phyloP scores from a whole-genome alignment of 768 basidiomycete species.

The Leccinum arenicola region DNA sequence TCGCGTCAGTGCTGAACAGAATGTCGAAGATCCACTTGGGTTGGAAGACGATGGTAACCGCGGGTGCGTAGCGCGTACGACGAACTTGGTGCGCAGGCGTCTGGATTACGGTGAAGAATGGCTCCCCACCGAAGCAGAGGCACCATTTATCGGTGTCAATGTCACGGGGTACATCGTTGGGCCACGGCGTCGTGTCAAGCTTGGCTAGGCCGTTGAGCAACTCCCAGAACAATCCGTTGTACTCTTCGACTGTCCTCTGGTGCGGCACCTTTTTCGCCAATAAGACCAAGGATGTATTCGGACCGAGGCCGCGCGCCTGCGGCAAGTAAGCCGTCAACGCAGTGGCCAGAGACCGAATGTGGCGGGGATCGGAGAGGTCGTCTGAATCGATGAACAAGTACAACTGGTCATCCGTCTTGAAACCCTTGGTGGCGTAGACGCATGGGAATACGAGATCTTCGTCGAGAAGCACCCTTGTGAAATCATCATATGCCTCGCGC shows the following conservation, averaged over 20 bases:
- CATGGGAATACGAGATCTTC: slow-evolving; percentile 22
- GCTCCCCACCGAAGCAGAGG: slow-evolving; percentile 21
- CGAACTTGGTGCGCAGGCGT: slow-evolving; percentile 24
- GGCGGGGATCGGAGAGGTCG: slow-evolving; percentile 20
- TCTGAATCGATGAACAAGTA: slow-evolving; percentile 25
- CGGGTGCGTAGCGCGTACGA: slow-evolving; percentile 17
- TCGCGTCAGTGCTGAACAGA: slow-evolving; percentile 19
- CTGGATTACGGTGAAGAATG: slow-evolving; percentile 21
- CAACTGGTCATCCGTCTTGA: slow-evolving; percentile 20
- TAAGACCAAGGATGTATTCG: slow-evolving; percentile 21
- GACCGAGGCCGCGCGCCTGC: slow-evolving; percentile 16
- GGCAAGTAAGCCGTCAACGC: slow-evolving; percentile 15
- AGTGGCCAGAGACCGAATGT: slow-evolving; percentile 18
- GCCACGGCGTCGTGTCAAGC: slow-evolving; percentile 18
- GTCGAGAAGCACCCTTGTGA: slow-evolving; percentile 20
- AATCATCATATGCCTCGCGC: slow-evolving; percentile 17
- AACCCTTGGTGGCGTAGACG: slow-evolving; percentile 23
- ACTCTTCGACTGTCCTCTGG: slow-evolving; percentile 16
- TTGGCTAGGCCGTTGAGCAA: slow-evolving; percentile 20
- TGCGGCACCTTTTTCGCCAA: slow-evolving; percentile 14
- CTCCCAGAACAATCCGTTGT: slow-evolving; percentile 19
- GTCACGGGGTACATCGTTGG: slow-evolving; percentile 13
- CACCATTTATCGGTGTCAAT: slow-evolving; percentile 23
- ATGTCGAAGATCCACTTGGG: slow-evolving; percentile 26
- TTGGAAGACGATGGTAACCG: slow-evolving; percentile 24